These are phyloP conservation scores for Solanum arcanum DNA, from an alignment of 257 asterid species.

Conservation along the genomic window DNA sequence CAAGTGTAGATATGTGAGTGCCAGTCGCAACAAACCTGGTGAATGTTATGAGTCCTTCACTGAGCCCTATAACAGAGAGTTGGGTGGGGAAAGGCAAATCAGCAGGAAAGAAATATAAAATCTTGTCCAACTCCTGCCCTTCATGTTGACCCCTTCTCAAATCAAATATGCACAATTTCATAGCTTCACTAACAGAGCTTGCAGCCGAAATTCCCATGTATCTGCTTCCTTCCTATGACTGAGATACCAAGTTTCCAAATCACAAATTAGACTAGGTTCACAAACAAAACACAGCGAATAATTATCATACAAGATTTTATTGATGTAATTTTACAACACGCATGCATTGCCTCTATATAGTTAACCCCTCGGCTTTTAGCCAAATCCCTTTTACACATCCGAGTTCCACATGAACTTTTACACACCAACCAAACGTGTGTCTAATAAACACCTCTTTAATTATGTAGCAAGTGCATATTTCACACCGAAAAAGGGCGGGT, in stretches of 20 bases:
- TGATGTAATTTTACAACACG: not conserved
- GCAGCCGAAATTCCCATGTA: conserved; percentile 62
- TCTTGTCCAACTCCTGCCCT: conserved; percentile 96
- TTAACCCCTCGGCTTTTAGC: not conserved
- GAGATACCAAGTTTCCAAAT: not conserved
- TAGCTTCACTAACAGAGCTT: conserved; percentile 33
- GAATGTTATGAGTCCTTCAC: conserved; percentile 84
- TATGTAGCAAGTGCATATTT: not conserved
- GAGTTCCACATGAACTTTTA: not conserved
- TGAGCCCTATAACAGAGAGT: conserved; percentile 88
- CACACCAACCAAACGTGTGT: not conserved
- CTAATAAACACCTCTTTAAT: not conserved
- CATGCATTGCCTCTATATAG: not conserved
- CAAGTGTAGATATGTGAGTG: not conserved
- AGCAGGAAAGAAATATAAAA: conserved; percentile 79
- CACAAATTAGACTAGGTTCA: not conserved
- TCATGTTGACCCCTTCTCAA: conserved; percentile 93
- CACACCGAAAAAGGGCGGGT: not conserved
- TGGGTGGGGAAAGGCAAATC: conserved; percentile 66
- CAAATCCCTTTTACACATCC: not conserved
- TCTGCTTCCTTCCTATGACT: not conserved
- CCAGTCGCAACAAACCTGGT: conserved; percentile 45
- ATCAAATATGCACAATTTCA: conserved; percentile 85
- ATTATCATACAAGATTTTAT: not conserved
- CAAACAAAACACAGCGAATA: not conserved